phyloP scores from a whole-genome alignment of 2,329 filamentous ascomycete genomes.

The Cadophora malorum region DNA sequence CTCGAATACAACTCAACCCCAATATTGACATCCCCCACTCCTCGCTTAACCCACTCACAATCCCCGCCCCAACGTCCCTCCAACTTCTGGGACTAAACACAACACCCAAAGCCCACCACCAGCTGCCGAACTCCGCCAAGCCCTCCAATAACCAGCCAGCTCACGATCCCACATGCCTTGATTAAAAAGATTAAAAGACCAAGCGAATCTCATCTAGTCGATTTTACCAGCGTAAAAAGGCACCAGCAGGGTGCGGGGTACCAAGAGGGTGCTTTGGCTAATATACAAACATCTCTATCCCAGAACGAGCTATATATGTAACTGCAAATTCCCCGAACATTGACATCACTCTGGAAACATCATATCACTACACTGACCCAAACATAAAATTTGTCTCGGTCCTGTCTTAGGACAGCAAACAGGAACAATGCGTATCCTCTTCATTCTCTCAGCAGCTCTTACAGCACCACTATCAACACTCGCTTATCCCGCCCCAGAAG shows the following conservation, averaged over 20 bases:
- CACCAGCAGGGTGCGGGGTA: constrained; percentile 2
- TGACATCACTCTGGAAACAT: neutral
- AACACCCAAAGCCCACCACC: neutral
- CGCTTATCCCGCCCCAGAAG: constrained; percentile 22
- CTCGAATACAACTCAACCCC: no score
- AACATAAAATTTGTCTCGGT: no score
- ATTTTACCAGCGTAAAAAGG: constrained; percentile 4
- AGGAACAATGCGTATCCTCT: constrained; percentile 26
- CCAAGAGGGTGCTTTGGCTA: constrained; percentile 9
- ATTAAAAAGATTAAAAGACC: neutral
- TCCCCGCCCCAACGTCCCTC: no score
- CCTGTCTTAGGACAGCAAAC: no score
- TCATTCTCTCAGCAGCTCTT: constrained; percentile 22
- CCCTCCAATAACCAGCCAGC: neutral
- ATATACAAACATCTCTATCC: neutral
- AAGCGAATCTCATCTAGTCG: neutral
- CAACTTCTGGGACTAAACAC: no score
- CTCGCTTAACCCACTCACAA: neutral
- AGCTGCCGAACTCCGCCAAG: constrained; percentile 1
- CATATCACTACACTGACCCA: no score
- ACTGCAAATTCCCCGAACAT: constrained; percentile 6
- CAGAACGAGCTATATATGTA: neutral
- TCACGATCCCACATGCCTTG: neutral
- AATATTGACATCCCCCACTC: neutral
- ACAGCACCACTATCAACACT: constrained; percentile 22